Conservation (phyloP, 140 eudicot species). For the Cichorium intybus region DNA sequence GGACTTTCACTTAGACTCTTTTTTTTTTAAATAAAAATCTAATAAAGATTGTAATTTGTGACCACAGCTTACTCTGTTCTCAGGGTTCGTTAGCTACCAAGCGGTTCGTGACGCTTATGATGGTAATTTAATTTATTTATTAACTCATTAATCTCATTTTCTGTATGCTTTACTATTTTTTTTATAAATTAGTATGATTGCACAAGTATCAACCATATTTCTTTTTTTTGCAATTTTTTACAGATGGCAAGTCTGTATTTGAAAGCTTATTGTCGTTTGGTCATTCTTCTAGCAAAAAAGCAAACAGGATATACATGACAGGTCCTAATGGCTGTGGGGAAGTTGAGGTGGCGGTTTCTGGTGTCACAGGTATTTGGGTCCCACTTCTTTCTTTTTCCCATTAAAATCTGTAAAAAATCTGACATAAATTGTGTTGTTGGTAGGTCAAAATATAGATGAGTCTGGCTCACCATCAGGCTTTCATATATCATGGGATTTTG, state of each 20-base stretch:
- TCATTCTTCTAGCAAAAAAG: constrained; percentile 62
- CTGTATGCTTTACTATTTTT: neutral
- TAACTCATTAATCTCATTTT: neutral
- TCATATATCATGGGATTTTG: constrained; percentile 41
- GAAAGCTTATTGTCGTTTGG: constrained; percentile 88
- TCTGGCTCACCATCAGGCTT: constrained; percentile 63
- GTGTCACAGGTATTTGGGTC: constrained; percentile 91
- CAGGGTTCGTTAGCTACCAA: constrained; percentile 97
- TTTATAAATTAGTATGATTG: too few species aligned
- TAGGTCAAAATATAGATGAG: constrained; percentile 72
- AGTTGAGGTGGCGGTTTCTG: constrained; percentile 98
- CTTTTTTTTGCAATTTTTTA: constrained; percentile 3
- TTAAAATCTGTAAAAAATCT: too few species aligned
- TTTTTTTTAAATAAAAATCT: neutral
- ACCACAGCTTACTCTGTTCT: constrained; percentile 86
- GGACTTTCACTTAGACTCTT: too few species aligned
- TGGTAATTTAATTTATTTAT: constrained; percentile 40
- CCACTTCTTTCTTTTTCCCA: too few species aligned
- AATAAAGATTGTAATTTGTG: constrained; percentile 25
- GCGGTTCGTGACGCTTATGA: constrained; percentile 98
- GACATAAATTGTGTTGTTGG: too few species aligned
- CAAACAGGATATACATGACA: constrained; percentile 88
- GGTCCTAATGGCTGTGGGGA: constrained; percentile 99
- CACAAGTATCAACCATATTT: neutral
- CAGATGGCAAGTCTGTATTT: constrained; percentile 88